Evolutionary conservation across 805 yeast genomes (phyloP), one percentile per base, ranked within the genome.

Genomic region (Cyberlindnera misumaiensis): DNA sequence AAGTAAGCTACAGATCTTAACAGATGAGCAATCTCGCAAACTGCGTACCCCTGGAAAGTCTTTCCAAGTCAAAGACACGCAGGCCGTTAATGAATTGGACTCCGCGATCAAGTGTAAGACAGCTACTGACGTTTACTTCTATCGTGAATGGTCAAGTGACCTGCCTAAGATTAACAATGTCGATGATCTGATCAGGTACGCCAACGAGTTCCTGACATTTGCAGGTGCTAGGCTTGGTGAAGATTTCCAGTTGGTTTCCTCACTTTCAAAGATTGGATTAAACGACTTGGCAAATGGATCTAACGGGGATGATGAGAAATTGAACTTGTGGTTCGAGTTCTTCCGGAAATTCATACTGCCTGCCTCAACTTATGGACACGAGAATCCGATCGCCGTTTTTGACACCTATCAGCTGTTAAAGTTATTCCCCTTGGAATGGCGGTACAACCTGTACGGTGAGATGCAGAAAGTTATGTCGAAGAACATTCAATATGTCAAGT

Each of bases 381-480:
- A 71, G 13, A 80, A 81, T 48, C 72, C 85, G 11, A 65, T 77
- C 5, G 72, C 76, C 0, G 68, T 80, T 9, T 75, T 77, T 43
- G 81, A 75, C 44, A 72, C 85, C 1, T 86, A 62, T 51, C 57
- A 63, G 7, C 51, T 87, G 1, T 53, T 90, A 43, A 56, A 65
- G 8, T 48, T 57, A 26, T 86, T 70, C 51, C 64, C 86, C 3
- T 53, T 75, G 28, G 83, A 82, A 37, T 70, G 68, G 40, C 68
- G 97, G 34, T 89, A 74, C 58, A 77, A 81, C 41, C 58, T 90
- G 14, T 89, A 89, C 55, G 93, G 95, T 28, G 96, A 88, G 48
- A 70, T 86, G 55, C 67, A 73, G 36, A 72, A 69, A 27, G 76
- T 72, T 4, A 57, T 75, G 4, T 66, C 80, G 3, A 82, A 82